A percentile compares a stretch with the other conserved stretches of the same genome.
phyloP scores from a whole-genome alignment of 2,329 filamentous ascomycete genomes.

The Eurotiales sp. region DNA sequence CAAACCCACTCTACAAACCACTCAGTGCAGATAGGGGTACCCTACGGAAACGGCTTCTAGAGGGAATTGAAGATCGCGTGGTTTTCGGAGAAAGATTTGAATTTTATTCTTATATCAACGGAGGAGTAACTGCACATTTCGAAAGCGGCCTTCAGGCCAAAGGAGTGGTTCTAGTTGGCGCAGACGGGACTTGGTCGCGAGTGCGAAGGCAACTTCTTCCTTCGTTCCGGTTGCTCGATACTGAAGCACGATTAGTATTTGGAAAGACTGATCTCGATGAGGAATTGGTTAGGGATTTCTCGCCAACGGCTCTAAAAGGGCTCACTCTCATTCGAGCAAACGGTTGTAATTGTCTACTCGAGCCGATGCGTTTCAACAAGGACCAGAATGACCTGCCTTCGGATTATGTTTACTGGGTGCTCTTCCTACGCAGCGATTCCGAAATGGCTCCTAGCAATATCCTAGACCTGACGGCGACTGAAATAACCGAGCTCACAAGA shows the following conservation, averaged over 20 bases:
- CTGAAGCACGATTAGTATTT: neutral
- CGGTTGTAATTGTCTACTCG: neutral
- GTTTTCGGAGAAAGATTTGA: neutral
- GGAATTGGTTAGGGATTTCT: neutral
- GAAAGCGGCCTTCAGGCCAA: neutral
- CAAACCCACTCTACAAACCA: neutral
- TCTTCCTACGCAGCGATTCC: neutral
- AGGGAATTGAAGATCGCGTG: neutral
- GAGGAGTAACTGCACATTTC: neutral
- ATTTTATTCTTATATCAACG: neutral
- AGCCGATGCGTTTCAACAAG: neutral
- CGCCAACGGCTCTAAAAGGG: neutral
- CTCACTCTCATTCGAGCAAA: neutral
- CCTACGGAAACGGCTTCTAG: neutral
- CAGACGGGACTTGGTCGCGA: conserved; percentile 1
- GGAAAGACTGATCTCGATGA: neutral
- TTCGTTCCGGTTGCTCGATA: neutral
- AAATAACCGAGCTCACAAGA: neutral
- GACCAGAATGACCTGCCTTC: neutral
- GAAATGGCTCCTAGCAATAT: neutral
- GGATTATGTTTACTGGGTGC: conserved; percentile 1
- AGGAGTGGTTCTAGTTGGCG: neutral
- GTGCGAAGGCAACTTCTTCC: neutral
- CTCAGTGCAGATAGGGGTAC: conserved; percentile 1
- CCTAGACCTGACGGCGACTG: neutral